Evolutionary conservation across 2,329 filamentous ascomycete species (phyloP), one percentile per base, ranked within the genome.

Genomic region (Paramyrothecium roridum): DNA sequence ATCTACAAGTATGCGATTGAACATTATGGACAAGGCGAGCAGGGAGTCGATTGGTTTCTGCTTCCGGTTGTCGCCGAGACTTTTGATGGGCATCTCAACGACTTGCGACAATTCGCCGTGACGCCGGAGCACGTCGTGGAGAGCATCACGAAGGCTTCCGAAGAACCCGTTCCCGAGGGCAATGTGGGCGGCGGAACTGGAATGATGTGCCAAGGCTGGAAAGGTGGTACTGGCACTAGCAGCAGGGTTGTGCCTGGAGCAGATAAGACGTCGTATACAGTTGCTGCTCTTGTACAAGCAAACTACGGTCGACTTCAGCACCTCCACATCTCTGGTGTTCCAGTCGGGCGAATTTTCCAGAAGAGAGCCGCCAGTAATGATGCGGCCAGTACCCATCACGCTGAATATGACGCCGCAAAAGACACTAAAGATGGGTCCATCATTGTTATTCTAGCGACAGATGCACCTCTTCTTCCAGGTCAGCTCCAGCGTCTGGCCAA

Each of bases 121-220:
- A 78, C 72, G 22, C 72, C 80, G 0, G 72, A 78, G 54, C 78
- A 85, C 57, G 71, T 86, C 10, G 70, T 82, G 16, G 65, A 75
- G 20, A 80, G 81, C 1, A 79, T 87, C 48, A 74, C 77, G 16
- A 72, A 66, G 13, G 82, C 80, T 1, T 73, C 73, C 3, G 71
- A 70, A 19, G 80, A 75, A 1, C 68, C 73, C 1, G 81, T 88
- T 0, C 66, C 68, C 2, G 85, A 88, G 66, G 85, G 85, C 0
- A 83, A 82, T 59, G 76, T 77, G 2, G 85, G 85, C 2, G 85
- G 85, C 8, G 85, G 85, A 11, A 84, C 83, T 1, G 85, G 84
- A 3, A 86, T 87, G 83, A 71, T 83, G 45, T 85, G 81, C 63
- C 83, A 86, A 63, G 80, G 80, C 59, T 86, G 83, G 71, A 86